A percentile compares a stretch with the other conserved stretches of the same genome.
These are phyloP conservation scores for Sporothrix pallida DNA, from an alignment of 2,329 filamentous ascomycete species.

Conservation along the genomic window DNA sequence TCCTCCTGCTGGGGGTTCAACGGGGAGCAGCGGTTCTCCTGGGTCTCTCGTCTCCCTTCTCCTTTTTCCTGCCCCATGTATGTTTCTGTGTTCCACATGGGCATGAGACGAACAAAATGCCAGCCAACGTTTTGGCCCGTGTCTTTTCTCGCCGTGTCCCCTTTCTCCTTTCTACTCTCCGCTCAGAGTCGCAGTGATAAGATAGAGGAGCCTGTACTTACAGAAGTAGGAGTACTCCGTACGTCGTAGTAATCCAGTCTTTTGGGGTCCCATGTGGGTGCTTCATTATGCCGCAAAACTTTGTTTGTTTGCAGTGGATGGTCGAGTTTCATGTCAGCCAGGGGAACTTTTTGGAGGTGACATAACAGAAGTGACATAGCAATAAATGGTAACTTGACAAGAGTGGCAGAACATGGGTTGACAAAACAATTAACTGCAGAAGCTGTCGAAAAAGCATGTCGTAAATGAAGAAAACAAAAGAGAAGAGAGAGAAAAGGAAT, in stretches of 20 bases:
- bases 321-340: constrained; percentile 18
- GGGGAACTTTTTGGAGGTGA: neutral
- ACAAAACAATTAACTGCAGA: neutral
- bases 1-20: neutral
- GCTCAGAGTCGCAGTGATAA: constrained; percentile 14
- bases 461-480: too few relatives aligned
- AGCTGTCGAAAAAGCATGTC: neutral
- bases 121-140: constrained; percentile 22
- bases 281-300: constrained; percentile 1
- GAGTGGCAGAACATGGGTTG: neutral
- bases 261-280: neutral
- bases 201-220: neutral
- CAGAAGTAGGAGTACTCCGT: too few relatives aligned
- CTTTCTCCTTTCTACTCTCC: neutral
- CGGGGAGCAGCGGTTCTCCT: neutral
- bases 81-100: constrained; percentile 22
- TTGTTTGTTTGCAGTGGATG: constrained; percentile 7
- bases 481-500: neutral
- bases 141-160: neutral
- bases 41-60: neutral
- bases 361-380: constrained; percentile 7
- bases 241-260: neutral
- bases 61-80: neutral
- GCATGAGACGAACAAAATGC: constrained; percentile 28
- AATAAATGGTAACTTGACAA: neutral